Percentiles rank a stretch among this genome's conserved stretches.
These are phyloP conservation scores for Entomortierella lignicola DNA, from an alignment of 192 early-diverging fungal species.

Conservation along the genomic window DNA sequence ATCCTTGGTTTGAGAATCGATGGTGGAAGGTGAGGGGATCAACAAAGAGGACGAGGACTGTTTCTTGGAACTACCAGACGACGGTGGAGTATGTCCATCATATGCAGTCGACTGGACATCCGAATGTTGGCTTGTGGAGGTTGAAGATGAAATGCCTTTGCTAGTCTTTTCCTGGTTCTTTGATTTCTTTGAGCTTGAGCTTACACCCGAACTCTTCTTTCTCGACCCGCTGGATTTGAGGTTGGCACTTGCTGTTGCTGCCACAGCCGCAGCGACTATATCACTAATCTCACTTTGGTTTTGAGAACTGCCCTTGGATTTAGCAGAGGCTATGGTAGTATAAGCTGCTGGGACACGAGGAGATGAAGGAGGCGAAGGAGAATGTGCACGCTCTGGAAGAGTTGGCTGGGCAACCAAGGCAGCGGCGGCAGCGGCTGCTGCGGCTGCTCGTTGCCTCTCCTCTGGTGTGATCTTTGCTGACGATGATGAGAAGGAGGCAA, in stretches of 20 bases:
- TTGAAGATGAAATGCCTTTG: neutral
- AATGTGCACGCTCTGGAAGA: slow-evolving; percentile 41
- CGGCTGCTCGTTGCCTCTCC: slow-evolving; percentile 43
- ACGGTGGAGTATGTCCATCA: neutral
- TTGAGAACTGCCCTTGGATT: slow-evolving; percentile 1
- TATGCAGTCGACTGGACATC: neutral
- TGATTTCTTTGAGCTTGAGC: slow-evolving; percentile 28
- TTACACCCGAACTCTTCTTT: slow-evolving; percentile 24
- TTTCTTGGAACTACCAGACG: neutral
- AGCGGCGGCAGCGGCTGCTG: slow-evolving; percentile 35
- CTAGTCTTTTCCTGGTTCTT: slow-evolving; percentile 21
- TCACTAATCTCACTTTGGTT: slow-evolving; percentile 41
- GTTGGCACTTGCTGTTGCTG: slow-evolving; percentile 28
- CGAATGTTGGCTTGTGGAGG: neutral
- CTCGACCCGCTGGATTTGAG: slow-evolving; percentile 40
- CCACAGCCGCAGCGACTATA: slow-evolving; percentile 49
- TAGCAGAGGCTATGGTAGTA: neutral
- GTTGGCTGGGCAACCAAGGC: slow-evolving; percentile 30
- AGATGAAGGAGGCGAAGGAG: slow-evolving; percentile 42
- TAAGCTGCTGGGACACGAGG: slow-evolving; percentile 33
- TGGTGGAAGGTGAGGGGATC: slow-evolving; percentile 17
- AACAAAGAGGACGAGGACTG: slow-evolving; percentile 21
- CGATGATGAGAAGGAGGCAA: slow-evolving; percentile 45
- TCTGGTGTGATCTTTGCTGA: slow-evolving; percentile 44
- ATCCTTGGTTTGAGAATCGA: slow-evolving; percentile 1